Percentiles rank a stretch among this genome's conserved stretches.
phyloP scores from a whole-genome alignment of 768 basidiomycete species.

The Galerina sulciceps region DNA sequence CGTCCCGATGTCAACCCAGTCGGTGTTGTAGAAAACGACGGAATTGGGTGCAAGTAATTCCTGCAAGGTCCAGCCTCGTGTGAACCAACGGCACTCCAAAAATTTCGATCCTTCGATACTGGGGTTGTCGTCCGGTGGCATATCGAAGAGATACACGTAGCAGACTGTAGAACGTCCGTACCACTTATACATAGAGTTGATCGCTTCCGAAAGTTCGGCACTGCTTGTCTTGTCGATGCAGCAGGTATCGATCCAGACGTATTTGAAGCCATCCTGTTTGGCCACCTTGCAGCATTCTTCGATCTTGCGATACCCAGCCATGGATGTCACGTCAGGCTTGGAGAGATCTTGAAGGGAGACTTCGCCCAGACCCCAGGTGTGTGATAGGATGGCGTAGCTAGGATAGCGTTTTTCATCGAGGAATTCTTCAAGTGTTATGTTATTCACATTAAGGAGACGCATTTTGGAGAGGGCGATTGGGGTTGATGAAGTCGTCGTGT shows the following conservation, averaged over 20 bases:
- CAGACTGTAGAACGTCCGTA: slow-evolving; percentile 10
- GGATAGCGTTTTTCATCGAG: not conserved
- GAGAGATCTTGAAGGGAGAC: not conserved
- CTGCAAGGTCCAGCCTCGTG: slow-evolving; percentile 19
- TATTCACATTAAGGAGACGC: not conserved
- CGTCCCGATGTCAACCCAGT: not conserved
- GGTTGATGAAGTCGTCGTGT: too few species aligned
- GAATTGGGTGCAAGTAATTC: slow-evolving; percentile 11
- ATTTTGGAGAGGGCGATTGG: not conserved
- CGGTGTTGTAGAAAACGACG: slow-evolving; percentile 10
- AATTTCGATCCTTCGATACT: not conserved
- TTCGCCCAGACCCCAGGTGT: slow-evolving; percentile 18
- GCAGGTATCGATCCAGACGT: slow-evolving; percentile 16
- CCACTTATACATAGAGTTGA: not conserved
- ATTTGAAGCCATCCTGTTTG: not conserved
- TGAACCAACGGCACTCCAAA: slow-evolving; percentile 13
- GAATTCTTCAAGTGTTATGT: not conserved
- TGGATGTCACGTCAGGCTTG: not conserved
- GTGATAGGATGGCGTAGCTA: slow-evolving; percentile 15
- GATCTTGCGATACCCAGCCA: slow-evolving; percentile 10
- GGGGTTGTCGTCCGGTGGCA: not conserved
- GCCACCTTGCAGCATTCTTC: slow-evolving; percentile 9
- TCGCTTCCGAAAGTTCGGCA: too few species aligned
- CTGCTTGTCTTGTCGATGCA: slow-evolving; percentile 8
- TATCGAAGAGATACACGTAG: slow-evolving; percentile 12